Evolutionary conservation across 2,329 filamentous ascomycete genomes (phyloP), one percentile per base, ranked within the genome.

Genomic region (Botryosphaeria dothidea): DNA sequence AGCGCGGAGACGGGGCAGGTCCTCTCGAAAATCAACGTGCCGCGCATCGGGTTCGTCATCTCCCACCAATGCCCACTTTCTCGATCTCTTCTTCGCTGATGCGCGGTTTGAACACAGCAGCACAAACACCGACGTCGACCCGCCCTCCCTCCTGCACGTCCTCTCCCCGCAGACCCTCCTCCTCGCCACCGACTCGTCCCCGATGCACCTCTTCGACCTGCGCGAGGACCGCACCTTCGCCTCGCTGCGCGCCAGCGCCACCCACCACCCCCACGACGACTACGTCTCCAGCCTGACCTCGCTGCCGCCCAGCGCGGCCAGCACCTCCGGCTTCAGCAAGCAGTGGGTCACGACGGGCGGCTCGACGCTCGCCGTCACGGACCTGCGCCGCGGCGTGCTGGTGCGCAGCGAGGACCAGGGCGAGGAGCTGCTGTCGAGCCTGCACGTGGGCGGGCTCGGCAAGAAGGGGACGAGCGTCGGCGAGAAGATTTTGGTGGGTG

Each of bases 301-400:
- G 1, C 85, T 99, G 0, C 93, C 93, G 0, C 86, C 93, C 0
- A 90, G 90, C 1, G 85, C 89, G 31, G 87, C 90, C 64, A 95
- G 91, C 76, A 97, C 92, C 0, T 94, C 90, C 19, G 93, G 93
- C 4, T 94, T 92, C 75, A 88, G 92, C 71, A 97, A 97, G 79
- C 94, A 98, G 79, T 99, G 93, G 91, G 86, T 97, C 61, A 95
- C 91, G 41, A 97, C 93, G 0, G 95, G 95, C 36, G 93, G 93
- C 49, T 94, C 92, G 1, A 98, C 94, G 0, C 81, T 99, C 21
- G 92, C 93, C 1, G 89, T 97, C 41, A 96, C 93, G 0, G 95
- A 99, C 75, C 82, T 97, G 49, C 88, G 94, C 25, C 85, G 92
- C 54, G 94, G 94, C 15, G 92, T 97, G 5, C 81, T 98, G 48